Evolutionary conservation across 2,329 filamentous ascomycete genomes (phyloP), one percentile per base, ranked within the genome.

Genomic region (Cladophialophora chaetospira): DNA sequence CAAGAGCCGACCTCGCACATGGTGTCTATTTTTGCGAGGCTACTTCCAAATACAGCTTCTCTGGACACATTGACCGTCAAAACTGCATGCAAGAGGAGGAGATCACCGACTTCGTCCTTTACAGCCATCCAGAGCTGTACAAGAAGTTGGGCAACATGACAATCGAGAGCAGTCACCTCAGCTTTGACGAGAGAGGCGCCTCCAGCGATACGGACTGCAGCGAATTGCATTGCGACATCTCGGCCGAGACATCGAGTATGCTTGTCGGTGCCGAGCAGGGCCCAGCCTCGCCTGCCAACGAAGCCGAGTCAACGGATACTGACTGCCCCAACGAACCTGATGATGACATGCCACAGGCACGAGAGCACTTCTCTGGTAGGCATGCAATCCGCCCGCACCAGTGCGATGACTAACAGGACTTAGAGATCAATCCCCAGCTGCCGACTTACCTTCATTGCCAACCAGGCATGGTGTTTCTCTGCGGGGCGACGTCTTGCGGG

Each of bases 11-110:
- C 21, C 42, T 49, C 33, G 33, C 11, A 1, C 23, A 58, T 29
- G 33, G 21, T 15, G 33, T 55, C 11, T 61, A 61, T 31, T 53
- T 61, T 17, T 51, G 51, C 47, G 33, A 40, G 6, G 35, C 52
- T 36, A 35, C 58, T 13, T 49, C 40, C 21, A 42, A 17, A 4
- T 13, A 38, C 4, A 61, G 58, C 23, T 58, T 43, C 35, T 44
- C 51, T n/a, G 58, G 58, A 5, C 49, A 46, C 31, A 26, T 57
- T 3, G 57, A 60, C n/a, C 29, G 26, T 11, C 35, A 50, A 6
- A 42, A 40, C 19, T 46, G 25, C 4, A 55, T 61, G 35, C 47
- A 33, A 26, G 58, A 61, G 36, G 33, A 26, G 21, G 29, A 45
- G 19, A 58, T 61, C 17, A 15, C 28, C 2, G 36, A 55, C 6